phyloP scores from a whole-genome alignment of 495 filamentous ascomycete species.

The Trichocladium uniseriatum region DNA sequence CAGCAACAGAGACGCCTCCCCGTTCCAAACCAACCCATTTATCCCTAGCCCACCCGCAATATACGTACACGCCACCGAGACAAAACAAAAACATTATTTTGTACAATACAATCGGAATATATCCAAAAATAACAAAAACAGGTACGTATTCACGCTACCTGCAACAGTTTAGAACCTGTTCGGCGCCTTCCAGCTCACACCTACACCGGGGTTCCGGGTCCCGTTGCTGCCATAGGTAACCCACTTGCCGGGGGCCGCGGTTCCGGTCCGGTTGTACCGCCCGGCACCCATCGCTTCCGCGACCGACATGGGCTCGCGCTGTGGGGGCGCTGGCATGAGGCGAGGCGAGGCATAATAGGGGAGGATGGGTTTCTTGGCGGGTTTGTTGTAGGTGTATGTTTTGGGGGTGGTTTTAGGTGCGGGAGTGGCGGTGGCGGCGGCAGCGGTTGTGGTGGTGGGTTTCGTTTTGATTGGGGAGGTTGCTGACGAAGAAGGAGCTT shows the following conservation, averaged over 20 bases:
- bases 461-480: neutral
- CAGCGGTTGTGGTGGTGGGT: neutral
- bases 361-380: slow-evolving; percentile 17
- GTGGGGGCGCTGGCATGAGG: slow-evolving; percentile 18
- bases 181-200: neutral
- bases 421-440: neutral
- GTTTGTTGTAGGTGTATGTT: neutral
- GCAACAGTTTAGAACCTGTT: neutral
- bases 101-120: too few relatives aligned
- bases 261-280: neutral
- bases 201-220: neutral
- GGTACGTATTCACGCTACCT: too few relatives aligned
- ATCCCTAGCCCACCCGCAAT: too few relatives aligned
- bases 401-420: neutral
- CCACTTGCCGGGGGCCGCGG: neutral
- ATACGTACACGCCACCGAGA: too few relatives aligned
- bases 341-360: slow-evolving; percentile 21
- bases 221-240: neutral
- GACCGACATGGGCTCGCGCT: slow-evolving; percentile 23
- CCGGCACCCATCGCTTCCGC: slow-evolving; percentile 11
- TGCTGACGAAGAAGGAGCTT: neutral
- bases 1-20: too few relatives aligned
- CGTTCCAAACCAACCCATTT: too few relatives aligned
- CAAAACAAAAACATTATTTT: too few relatives aligned
- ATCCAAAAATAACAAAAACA: too few relatives aligned